phyloP scores from a whole-genome alignment of 2,329 filamentous ascomycete genomes.

The Remersonia thermophila region DNA sequence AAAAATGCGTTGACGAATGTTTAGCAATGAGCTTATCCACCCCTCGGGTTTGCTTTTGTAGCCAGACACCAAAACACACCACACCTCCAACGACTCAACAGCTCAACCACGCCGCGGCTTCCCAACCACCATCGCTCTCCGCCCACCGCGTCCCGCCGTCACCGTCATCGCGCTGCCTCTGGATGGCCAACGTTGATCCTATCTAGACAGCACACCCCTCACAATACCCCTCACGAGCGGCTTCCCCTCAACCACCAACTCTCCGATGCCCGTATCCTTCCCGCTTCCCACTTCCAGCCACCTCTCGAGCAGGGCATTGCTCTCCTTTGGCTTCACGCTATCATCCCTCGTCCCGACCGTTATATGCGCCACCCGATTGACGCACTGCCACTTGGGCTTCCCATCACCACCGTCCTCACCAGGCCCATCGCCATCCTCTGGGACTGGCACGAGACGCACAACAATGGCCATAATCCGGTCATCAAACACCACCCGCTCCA shows the following conservation, averaged over 20 bases:
- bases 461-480: conserved; percentile 83
- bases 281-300: conserved; percentile 54
- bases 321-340: conserved; percentile 81
- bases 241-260: conserved; percentile 38
- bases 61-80: too few relatives aligned
- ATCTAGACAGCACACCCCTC: conserved; percentile 36
- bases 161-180: too few relatives aligned
- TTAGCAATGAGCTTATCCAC: too few relatives aligned
- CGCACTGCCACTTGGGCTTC: conserved; percentile 45
- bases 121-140: too few relatives aligned
- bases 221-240: conserved; percentile 36
- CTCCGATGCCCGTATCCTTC: conserved; percentile 31
- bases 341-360: conserved; percentile 72
- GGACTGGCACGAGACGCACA: conserved; percentile 50
- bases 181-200: too few relatives aligned
- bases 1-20: too few relatives aligned
- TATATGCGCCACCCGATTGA: conserved; percentile 72
- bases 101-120: too few relatives aligned
- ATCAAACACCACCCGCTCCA: conserved; percentile 71
- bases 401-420: not conserved
- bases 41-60: too few relatives aligned
- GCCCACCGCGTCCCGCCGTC: too few relatives aligned
- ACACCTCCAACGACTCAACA: too few relatives aligned
- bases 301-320: conserved; percentile 65
- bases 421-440: conserved; percentile 14